Conservation (phyloP, 108 stramenopile species). For the Conticribra guillardii region DNA sequence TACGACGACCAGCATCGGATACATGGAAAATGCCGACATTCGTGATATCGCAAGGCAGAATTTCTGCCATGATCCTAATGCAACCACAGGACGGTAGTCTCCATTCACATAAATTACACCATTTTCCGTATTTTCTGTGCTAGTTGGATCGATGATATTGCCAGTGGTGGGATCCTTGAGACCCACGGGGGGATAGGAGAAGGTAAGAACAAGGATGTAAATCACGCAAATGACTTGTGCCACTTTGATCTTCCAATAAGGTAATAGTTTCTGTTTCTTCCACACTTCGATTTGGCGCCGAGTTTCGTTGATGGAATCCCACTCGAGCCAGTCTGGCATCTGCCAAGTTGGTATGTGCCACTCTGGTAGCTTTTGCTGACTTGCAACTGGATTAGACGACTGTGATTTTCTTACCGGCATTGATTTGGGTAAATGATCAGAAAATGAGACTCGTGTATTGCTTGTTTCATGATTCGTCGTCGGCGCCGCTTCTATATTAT, state of each 20-base stretch:
- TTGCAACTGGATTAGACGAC: too few species aligned
- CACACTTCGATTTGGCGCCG: neutral
- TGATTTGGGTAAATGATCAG: too few species aligned
- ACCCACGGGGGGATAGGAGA: slow-evolving; percentile 16
- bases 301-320: neutral
- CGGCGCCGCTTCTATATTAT: too few species aligned
- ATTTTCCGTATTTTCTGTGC: slow-evolving; percentile 20
- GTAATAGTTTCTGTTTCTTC: neutral
- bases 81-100: slow-evolving; percentile 30
- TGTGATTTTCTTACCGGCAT: too few species aligned
- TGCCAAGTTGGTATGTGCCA: too few species aligned
- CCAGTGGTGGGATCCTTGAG: slow-evolving; percentile 18
- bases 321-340: neutral
- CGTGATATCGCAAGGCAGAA: slow-evolving; percentile 38
- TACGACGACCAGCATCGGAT: slow-evolving; percentile 44
- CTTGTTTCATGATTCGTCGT: too few species aligned
- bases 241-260: neutral
- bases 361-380: too few species aligned
- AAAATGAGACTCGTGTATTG: too few species aligned
- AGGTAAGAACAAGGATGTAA: slow-evolving; percentile 8
- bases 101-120: slow-evolving; percentile 40
- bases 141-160: slow-evolving; percentile 26
- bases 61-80: slow-evolving; percentile 17
- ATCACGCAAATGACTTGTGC: slow-evolving; percentile 9
- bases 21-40: slow-evolving; percentile 51